phyloP scores from a whole-genome alignment of 2,329 filamentous ascomycete genomes.

The Xylariaceae sp. region DNA sequence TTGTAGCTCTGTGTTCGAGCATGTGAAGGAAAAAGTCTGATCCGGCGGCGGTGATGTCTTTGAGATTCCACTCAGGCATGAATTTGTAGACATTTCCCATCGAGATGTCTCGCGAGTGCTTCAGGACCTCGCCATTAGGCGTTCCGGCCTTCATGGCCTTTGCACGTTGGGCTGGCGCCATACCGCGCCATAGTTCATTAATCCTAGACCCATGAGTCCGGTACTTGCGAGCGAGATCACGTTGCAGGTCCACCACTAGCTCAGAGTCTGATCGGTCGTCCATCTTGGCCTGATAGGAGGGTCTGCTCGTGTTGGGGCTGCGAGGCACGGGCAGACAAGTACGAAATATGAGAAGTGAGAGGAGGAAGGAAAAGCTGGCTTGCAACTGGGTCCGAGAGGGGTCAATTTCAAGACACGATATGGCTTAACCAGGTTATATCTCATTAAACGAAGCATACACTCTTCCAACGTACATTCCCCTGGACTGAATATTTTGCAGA shows the following conservation, averaged over 20 bases:
- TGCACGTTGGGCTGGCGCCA: constrained; percentile 34
- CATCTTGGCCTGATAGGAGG: not conserved
- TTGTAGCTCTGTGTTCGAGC: constrained; percentile 38
- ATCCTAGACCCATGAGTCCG: constrained; percentile 34
- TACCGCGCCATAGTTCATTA: constrained; percentile 39
- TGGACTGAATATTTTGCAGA: no score
- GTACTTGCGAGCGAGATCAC: constrained; percentile 40
- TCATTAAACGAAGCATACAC: no score
- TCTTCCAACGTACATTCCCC: no score
- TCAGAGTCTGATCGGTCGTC: not conserved
- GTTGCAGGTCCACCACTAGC: constrained; percentile 32
- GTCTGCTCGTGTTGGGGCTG: no score
- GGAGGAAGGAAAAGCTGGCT: no score
- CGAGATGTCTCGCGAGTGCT: constrained; percentile 34
- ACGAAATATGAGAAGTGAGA: no score
- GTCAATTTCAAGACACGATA: no score
- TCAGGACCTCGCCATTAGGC: constrained; percentile 34
- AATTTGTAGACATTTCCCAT: constrained; percentile 39
- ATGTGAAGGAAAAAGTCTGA: constrained; percentile 39
- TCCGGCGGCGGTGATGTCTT: constrained; percentile 36
- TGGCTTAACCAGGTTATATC: no score
- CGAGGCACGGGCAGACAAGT: no score
- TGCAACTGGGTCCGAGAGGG: no score
- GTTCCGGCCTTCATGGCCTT: constrained; percentile 36
- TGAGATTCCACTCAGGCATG: constrained; percentile 43